Conservation (phyloP, 352 stramenopile species). For the Phytophthora cactorum region DNA sequence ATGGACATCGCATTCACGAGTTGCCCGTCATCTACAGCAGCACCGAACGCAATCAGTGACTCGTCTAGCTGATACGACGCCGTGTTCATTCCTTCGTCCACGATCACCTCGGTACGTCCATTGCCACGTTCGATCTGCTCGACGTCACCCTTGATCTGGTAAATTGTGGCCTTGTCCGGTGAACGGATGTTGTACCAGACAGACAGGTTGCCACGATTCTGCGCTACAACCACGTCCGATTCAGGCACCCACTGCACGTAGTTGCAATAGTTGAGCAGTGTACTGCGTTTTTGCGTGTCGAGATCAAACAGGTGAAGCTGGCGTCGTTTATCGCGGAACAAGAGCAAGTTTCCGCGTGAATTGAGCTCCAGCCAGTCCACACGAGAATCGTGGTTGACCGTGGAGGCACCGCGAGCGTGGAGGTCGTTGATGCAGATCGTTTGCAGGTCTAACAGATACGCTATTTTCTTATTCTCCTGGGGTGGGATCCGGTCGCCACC, state of each 20-base stretch:
- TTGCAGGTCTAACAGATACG: slow-evolving; percentile 93
- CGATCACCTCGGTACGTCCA: slow-evolving; percentile 94
- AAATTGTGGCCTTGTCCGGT: slow-evolving; percentile 94
- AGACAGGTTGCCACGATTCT: slow-evolving; percentile 92
- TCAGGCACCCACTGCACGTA: slow-evolving; percentile 98
- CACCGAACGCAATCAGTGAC: slow-evolving; percentile 94
- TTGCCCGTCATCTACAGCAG: slow-evolving; percentile 93
- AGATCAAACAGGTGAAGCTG: slow-evolving; percentile 94
- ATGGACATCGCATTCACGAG: slow-evolving; percentile 94
- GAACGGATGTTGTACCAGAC: slow-evolving; percentile 97
- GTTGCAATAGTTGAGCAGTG: slow-evolving; percentile 94
- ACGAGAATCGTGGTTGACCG: slow-evolving; percentile 91
- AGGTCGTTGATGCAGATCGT: slow-evolving; percentile 93
- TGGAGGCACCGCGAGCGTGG: slow-evolving; percentile 77
- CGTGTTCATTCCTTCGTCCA: slow-evolving; percentile 95
- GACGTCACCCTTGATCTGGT: slow-evolving; percentile 95
- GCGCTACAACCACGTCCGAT: slow-evolving; percentile 94
- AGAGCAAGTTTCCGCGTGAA: slow-evolving; percentile 84
- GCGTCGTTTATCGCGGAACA: slow-evolving; percentile 94
- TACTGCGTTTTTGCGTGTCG: slow-evolving; percentile 83
- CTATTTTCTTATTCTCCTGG: slow-evolving; percentile 93
- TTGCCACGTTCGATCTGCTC: slow-evolving; percentile 94
- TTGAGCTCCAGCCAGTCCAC: slow-evolving; percentile 97
- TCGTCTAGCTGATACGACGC: slow-evolving; percentile 94
- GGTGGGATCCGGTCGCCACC: slow-evolving; percentile 34